These are phyloP conservation scores for Sarocladium strictum DNA, from an alignment of 2,329 filamentous ascomycete species.

Conservation along the genomic window DNA sequence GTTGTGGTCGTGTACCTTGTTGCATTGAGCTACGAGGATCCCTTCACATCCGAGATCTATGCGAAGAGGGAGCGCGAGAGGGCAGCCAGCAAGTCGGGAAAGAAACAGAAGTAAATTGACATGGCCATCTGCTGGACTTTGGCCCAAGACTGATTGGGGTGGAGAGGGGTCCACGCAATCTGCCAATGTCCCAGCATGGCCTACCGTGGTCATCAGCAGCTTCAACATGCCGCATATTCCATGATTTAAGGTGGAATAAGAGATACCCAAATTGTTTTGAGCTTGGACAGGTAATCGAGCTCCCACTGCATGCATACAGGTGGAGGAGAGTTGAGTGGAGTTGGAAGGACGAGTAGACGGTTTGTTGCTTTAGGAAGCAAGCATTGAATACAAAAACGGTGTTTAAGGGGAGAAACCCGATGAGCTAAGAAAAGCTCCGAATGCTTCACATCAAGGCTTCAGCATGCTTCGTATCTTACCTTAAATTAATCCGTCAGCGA, in stretches of 20 bases:
- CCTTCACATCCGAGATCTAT: constrained; percentile 91
- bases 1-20: constrained; percentile 75
- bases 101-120: constrained; percentile 44
- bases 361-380: background rate
- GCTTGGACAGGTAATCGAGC: background rate
- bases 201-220: background rate
- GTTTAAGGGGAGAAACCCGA: background rate
- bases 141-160: background rate
- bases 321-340: background rate
- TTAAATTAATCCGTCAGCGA: background rate
- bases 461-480: background rate
- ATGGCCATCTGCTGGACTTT: background rate
- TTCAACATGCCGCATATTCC: constrained; percentile 2
- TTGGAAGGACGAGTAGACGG: background rate
- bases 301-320: background rate
- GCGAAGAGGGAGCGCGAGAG: constrained; percentile 68
- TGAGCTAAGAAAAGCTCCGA: background rate
- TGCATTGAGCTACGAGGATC: constrained; percentile 83
- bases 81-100: constrained; percentile 37
- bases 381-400: constrained; percentile 1
- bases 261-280: background rate
- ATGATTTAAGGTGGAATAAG: background rate
- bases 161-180: no score
- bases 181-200: no score
- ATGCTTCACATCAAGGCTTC: no score